Evolutionary conservation across 2,329 filamentous ascomycete genomes (phyloP).

Genomic region (Claviceps cyperi): DNA sequence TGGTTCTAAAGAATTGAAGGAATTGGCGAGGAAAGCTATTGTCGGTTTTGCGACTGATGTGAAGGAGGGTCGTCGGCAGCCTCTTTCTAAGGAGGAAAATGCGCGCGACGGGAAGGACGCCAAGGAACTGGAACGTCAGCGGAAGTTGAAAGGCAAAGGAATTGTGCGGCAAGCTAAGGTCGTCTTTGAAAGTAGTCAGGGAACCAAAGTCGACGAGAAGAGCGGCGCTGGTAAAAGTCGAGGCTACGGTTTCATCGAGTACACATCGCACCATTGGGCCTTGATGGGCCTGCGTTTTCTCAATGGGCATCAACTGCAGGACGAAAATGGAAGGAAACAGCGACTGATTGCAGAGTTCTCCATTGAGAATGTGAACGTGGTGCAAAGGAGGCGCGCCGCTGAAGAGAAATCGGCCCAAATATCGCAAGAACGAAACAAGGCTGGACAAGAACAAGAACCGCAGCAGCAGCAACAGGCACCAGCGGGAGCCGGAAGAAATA

Average conservation of each 20-base stretch:
- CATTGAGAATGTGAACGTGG: constrained; percentile 93
- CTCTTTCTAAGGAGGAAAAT: constrained; percentile 81
- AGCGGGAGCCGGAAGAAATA: background rate
- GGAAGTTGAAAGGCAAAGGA: constrained; percentile 68
- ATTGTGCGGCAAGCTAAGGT: constrained; percentile 92
- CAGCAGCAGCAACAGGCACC: background rate
- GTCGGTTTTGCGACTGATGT: constrained; percentile 90
- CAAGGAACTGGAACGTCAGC: constrained; percentile 61
- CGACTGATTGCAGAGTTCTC: constrained; percentile 91
- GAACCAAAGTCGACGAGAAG: constrained; percentile 66
- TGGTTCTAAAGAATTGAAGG: constrained; percentile 77
- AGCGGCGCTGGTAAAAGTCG: constrained; percentile 69
- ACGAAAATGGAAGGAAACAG: constrained; percentile 62
- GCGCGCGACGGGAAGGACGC: constrained; percentile 66
- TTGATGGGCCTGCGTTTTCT: constrained; percentile 91
- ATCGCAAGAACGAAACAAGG: constrained; percentile 19
- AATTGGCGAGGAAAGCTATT: constrained; percentile 77
- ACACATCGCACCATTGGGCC: constrained; percentile 82
- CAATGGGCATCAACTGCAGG: constrained; percentile 57
- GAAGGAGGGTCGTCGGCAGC: constrained; percentile 59
- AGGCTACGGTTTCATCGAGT: constrained; percentile 96
- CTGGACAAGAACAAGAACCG: constrained; percentile 6
- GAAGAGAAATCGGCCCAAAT: constrained; percentile 21
- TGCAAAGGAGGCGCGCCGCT: constrained; percentile 49
- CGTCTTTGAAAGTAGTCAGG: constrained; percentile 77